Base-by-base conservation (phyloP, 2,329 filamentous ascomycete genomes). In the Fusarium sp. region DNA sequence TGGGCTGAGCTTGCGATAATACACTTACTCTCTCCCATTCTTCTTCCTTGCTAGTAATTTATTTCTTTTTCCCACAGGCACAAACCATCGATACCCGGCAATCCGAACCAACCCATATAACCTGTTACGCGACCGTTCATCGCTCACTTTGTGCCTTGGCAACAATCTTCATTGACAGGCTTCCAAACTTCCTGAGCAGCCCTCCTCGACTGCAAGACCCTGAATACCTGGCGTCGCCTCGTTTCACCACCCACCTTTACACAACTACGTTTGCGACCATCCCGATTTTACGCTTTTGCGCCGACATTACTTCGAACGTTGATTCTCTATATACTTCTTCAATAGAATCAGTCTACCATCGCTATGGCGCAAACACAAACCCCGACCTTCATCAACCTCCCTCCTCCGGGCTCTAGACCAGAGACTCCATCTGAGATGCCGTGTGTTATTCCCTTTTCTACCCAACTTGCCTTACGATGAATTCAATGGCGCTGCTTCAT, bases 391-490 rank as follows among this genome's bases (percentile, higher is more conserved):
- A 94, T 95, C 84, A 93, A 94, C 78, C 86, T 97, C 63, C 93
- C 93, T 44, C 92, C 92, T 65, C 91, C 92, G 59, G 89, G 91
- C 20, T 94, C 93, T 36, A 92, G 93, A 67, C 91, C 92, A 56
- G 91, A 93, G 69, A 97, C 94, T 23, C 94, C 94, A 33, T 94
- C 91, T 55, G 94, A 97, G 75, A 91, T 92, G 81, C 94, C 94
- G 92, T 97, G 86, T 83, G 92, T 85, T 53, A 50, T 51, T 70
- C 65, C 67, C 50, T 45, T 51, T 41, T 70, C 57, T 41, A 46
- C 30, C 37, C 46, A 33, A 47, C 16, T 28, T 55, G 30, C 38
- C 33, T 36, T 41, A n/a, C 38, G 30, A 45, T 55, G 28, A 33
- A 56, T 42, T 20, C 33, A 42, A 62, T 59, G 26, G 31, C 51